These are phyloP conservation scores for Prunus mongolica DNA, from an alignment of 306 rosid genomes.

Conservation along the genomic window DNA sequence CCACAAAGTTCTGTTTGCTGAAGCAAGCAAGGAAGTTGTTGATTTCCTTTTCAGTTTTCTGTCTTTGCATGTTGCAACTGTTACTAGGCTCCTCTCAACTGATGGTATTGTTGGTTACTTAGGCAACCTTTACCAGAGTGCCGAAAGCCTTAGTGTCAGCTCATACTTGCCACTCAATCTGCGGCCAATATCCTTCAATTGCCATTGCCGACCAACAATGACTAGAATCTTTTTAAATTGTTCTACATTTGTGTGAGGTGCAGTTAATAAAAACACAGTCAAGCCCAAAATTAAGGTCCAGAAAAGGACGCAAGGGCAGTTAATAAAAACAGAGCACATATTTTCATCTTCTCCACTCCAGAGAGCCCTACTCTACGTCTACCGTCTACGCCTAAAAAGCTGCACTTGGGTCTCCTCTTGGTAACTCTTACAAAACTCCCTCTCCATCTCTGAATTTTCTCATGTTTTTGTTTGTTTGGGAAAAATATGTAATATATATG, in stretches of 20 bases:
- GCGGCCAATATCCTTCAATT: not conserved
- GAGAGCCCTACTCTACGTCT: not conserved
- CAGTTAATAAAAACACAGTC: no score
- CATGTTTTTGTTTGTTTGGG: no score
- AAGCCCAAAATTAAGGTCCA: no score
- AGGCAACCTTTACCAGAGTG: slow-evolving; percentile 14
- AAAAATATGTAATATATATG: not conserved
- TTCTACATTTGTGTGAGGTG: no score
- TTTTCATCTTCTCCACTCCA: not conserved
- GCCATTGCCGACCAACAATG: not conserved
- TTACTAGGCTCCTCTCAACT: not conserved
- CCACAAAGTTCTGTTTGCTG: slow-evolving; percentile 22
- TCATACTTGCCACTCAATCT: not conserved
- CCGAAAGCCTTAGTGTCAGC: not conserved
- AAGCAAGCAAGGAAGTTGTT: slow-evolving; percentile 15
- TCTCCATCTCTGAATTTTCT: not conserved
- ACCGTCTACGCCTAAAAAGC: not conserved
- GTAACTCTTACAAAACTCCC: not conserved
- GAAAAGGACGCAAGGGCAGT: not conserved
- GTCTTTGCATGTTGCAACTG: slow-evolving; percentile 22
- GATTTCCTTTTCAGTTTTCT: slow-evolving; percentile 27
- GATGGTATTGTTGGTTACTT: slow-evolving; percentile 7
- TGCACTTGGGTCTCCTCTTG: not conserved
- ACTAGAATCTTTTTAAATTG: no score
- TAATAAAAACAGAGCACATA: not conserved